phyloP scores from a whole-genome alignment of 805 yeast genomes.

The Saccharomyces paradoxus region DNA sequence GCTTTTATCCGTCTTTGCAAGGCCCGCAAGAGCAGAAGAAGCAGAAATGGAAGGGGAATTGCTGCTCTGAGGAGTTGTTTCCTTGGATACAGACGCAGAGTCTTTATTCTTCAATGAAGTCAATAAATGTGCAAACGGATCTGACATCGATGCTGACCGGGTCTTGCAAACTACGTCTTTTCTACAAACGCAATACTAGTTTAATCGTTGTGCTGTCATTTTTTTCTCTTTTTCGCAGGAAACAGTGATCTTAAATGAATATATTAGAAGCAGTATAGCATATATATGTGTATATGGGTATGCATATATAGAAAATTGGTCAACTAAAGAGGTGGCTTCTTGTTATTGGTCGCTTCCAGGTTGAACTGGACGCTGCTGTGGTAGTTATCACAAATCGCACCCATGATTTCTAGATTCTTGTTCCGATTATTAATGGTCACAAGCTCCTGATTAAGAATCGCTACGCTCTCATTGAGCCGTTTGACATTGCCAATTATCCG shows the following conservation, averaged over 20 bases:
- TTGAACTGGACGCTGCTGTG: conserved; percentile 63
- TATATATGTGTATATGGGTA: not conserved
- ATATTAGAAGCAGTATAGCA: conserved; percentile 1
- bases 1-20: not conserved
- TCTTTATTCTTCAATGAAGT: conserved; percentile 20
- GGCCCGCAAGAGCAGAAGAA: not conserved
- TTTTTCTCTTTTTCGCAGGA: not conserved
- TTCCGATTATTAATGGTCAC: conserved; percentile 56
- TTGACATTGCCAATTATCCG: conserved; percentile 76
- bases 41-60: not conserved
- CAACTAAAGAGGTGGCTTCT: conserved; percentile 25
- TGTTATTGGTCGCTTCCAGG: conserved; percentile 55
- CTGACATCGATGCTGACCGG: conserved; percentile 16
- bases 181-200: not conserved
- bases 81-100: not conserved
- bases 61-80: not conserved
- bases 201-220: not conserved
- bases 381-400: conserved; percentile 76
- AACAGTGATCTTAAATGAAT: conserved; percentile 1
- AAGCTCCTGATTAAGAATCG: conserved; percentile 52
- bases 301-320: not conserved
- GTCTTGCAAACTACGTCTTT: not conserved
- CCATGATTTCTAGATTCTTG: conserved; percentile 59
- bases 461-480: conserved; percentile 62
- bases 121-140: conserved; percentile 39